Percentiles rank a stretch among this genome's conserved stretches.
Conservation (phyloP, 768 basidiomycete genomes). For the Grammothele lineata region DNA sequence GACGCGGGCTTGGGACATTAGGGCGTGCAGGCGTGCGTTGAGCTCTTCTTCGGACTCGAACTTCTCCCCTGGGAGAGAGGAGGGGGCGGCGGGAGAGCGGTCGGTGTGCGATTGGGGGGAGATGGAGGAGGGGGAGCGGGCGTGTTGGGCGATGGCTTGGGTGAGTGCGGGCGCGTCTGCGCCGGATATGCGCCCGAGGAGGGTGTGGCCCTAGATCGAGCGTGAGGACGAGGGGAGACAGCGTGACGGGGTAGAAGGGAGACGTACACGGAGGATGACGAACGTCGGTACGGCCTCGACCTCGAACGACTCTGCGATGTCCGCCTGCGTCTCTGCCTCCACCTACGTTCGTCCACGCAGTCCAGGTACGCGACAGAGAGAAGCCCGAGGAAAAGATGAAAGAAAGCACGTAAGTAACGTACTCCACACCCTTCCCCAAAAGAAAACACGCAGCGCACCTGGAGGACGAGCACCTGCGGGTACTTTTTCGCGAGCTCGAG, state of each 20-base stretch:
- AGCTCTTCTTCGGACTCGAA: conserved; percentile 65
- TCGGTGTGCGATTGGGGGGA: conserved; percentile 49
- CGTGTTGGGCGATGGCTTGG: conserved; percentile 54
- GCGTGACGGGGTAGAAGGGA: not conserved
- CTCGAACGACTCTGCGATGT: conserved; percentile 90
- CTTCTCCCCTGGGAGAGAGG: conserved; percentile 10
- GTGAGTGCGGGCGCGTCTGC: conserved; percentile 71
- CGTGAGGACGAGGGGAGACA: no score
- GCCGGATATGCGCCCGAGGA: conserved; percentile 75
- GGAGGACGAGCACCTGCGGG: conserved; percentile 63
- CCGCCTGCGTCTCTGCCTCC: conserved; percentile 74
- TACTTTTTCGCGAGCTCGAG: conserved; percentile 71
- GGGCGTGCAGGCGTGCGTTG: conserved; percentile 49
- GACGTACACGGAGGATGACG: conserved; percentile 70
- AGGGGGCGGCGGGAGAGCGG: conserved; percentile 30
- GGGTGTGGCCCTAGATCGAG: conserved; percentile 78
- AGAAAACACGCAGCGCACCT: no score
- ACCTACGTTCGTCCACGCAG: conserved; percentile 41
- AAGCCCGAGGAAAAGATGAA: no score
- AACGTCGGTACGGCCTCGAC: conserved; percentile 87
- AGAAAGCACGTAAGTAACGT: no score
- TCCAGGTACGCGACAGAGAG: no score
- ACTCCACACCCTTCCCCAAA: no score
- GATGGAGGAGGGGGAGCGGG: conserved; percentile 26
- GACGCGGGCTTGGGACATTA: conserved; percentile 72